Base-by-base conservation (phyloP, 2,329 filamentous ascomycete species). In the Claviceps paspali region DNA sequence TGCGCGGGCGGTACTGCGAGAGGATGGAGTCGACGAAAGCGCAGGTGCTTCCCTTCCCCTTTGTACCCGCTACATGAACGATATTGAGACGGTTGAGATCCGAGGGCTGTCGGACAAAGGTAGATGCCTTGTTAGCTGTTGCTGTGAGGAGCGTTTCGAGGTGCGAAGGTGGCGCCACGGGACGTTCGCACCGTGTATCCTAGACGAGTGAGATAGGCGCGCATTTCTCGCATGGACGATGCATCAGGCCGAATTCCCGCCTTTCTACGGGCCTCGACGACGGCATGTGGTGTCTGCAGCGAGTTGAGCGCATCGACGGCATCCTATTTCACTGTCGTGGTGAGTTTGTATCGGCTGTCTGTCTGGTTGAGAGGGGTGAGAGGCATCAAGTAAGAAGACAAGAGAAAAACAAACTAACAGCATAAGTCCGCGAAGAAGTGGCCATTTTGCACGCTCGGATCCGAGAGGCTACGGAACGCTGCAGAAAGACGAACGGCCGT, bases 251-350 rank as follows among this genome's bases (percentile, higher is more conserved):
- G 71, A 43, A 76, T 64, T 15, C 84, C 82, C 14, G 79, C 80
- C 54, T 82, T 82, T 38, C 76, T 71, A 36, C 91, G 77, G 35
- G 79, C 76, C 53, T 93, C 77, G 14, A 95, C 72, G 36, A 85
- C 71, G 34, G 80, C 73, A 53, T 80, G 88, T 36, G 93, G 92
- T 29, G 82, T 85, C 58, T 98, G 91, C 35, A 96, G 75, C 31
- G 83, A 81, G 59, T 96, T 96, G 52, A 96, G 73, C 28, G 82
- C 76, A 47, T 76, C 67, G 44, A 96, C 77, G 33, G 88, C 91
- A 55, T 91, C 85, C 85, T 93, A 46, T 2, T 17, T 11, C 27
- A 19, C 6, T 29, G 39, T 26, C 22, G 19, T 30, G 14, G 27
- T 40, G 18, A 21, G 31, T 39, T 18, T 12, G n/a, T 4, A 17